Conservation (phyloP, 2,329 filamentous ascomycete genomes). For the Pezicula radicicola region DNA sequence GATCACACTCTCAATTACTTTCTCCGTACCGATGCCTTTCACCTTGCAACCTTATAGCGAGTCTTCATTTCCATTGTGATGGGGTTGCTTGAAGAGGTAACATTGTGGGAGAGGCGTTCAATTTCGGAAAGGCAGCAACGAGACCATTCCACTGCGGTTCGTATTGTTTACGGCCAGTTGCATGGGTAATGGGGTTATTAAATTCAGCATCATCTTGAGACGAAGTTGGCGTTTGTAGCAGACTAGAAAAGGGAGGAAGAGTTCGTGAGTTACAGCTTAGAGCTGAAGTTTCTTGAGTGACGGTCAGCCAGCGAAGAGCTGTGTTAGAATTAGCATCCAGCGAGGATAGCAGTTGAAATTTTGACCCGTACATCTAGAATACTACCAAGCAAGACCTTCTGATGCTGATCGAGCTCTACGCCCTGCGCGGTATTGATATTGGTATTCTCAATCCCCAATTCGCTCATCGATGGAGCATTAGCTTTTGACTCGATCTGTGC, state of each 20-base stretch:
- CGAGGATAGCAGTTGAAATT: not conserved
- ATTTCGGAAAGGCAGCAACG: constrained; percentile 55
- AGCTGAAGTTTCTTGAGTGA: constrained; percentile 56
- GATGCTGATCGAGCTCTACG: constrained; percentile 44
- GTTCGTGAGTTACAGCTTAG: constrained; percentile 38
- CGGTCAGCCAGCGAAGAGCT: constrained; percentile 58
- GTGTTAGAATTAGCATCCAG: not conserved
- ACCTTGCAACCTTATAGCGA: constrained; percentile 48
- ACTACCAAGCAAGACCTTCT: constrained; percentile 53
- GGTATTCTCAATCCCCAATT: constrained; percentile 46
- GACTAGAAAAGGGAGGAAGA: not conserved
- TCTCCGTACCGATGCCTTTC: constrained; percentile 49
- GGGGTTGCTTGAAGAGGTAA: constrained; percentile 54
- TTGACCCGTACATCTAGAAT: constrained; percentile 47
- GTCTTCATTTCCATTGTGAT: constrained; percentile 54
- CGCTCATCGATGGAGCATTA: constrained; percentile 22
- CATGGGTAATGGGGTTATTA: constrained; percentile 55
- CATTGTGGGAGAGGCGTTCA: constrained; percentile 49
- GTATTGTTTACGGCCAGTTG: constrained; percentile 49
- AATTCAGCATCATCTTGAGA: constrained; percentile 49
- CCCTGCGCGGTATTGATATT: constrained; percentile 48
- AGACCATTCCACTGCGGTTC: constrained; percentile 55
- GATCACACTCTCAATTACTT: constrained; percentile 45
- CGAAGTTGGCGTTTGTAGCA: not conserved
- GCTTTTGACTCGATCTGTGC: constrained; percentile 14